These are phyloP conservation scores for Metrosideros polymorpha DNA, from an alignment of 441 rosid species.

Conservation along the genomic window DNA sequence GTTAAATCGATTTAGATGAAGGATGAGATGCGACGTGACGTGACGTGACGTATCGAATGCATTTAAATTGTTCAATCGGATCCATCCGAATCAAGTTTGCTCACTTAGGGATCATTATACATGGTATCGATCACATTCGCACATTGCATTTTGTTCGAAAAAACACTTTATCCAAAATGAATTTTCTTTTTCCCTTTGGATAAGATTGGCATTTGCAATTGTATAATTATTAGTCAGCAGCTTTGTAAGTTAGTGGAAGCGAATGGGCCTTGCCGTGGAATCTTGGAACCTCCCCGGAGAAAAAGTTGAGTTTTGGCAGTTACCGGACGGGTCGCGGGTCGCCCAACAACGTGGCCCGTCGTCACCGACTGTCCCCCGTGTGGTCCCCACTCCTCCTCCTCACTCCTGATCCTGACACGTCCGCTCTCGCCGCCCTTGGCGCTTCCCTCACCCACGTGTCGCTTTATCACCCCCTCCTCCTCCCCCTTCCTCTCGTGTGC, in stretches of 20 bases:
- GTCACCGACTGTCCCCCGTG: slow-evolving; percentile 17
- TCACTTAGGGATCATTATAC: background rate
- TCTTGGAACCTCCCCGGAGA: background rate
- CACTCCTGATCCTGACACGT: slow-evolving; percentile 17
- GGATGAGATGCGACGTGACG: background rate
- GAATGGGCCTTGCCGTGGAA: background rate
- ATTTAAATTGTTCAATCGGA: background rate
- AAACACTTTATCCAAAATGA: background rate
- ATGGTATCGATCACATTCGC: background rate
- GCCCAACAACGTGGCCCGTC: background rate
- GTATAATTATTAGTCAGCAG: no score
- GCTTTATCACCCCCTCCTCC: background rate
- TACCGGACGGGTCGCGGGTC: slow-evolving; percentile 5
- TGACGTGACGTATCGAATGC: no score
- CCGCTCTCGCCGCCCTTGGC: background rate
- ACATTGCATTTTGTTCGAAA: background rate
- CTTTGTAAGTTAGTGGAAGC: background rate
- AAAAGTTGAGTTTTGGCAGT: slow-evolving; percentile 27
- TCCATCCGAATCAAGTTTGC: rapidly evolving
- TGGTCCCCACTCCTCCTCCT: slow-evolving; percentile 16
- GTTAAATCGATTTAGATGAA: rapidly evolving
- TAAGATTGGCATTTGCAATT: background rate
- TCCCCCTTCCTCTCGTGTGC: background rate
- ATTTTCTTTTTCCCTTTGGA: background rate
- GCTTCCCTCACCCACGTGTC: slow-evolving; percentile 8